A percentile compares a stretch with the other conserved stretches of the same genome.
Evolutionary conservation across 164 flowering plant species (phyloP).

Genomic region (Chimonanthus salicifolius): DNA sequence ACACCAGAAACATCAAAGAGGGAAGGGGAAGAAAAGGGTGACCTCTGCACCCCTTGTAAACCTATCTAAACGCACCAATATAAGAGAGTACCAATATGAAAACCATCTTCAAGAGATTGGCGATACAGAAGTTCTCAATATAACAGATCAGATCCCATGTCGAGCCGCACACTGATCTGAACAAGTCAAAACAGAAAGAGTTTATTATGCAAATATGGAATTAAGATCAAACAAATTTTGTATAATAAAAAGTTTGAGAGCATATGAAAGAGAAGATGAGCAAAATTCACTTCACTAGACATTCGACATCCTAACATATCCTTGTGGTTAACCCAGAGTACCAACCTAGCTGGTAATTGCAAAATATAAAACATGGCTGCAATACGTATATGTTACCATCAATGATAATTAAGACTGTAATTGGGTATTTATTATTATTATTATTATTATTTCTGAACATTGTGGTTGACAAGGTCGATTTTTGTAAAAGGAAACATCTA

Average conservation of each 20-base stretch:
- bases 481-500: no score
- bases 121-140: constrained; percentile 49
- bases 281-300: not conserved
- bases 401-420: no score
- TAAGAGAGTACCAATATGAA: constrained; percentile 31
- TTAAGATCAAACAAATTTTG: not conserved
- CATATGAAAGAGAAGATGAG: not conserved
- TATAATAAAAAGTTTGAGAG: not conserved
- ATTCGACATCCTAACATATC: not conserved
- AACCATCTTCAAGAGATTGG: constrained; percentile 41
- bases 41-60: not conserved
- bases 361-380: no score
- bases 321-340: not conserved
- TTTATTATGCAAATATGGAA: not conserved
- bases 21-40: not conserved
- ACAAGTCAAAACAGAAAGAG: constrained; percentile 5
- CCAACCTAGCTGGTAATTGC: not conserved
- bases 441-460: no score
- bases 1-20: not conserved
- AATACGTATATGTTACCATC: no score
- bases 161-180: constrained; percentile 37
- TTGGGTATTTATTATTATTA: no score
- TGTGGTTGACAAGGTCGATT: no score
- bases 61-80: constrained; percentile 30
- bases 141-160: constrained; percentile 59